Evolutionary conservation across 495 filamentous ascomycete species (phyloP).

Genomic region (Aspergillus avenaceus): DNA sequence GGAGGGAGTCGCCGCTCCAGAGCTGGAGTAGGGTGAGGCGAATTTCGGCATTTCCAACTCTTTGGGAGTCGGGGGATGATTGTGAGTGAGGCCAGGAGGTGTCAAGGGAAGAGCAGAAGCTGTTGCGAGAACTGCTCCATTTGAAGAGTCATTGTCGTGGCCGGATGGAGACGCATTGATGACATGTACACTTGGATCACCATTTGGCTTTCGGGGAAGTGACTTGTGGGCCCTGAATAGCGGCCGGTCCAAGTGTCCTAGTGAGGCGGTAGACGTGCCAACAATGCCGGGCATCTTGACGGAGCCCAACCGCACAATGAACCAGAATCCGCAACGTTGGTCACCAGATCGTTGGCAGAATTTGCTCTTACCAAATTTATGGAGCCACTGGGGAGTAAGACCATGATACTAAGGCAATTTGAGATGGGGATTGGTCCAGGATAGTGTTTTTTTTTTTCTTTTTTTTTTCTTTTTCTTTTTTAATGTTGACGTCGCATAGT

Average conservation of each 20-base stretch:
- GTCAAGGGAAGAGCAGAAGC: constrained; percentile 36
- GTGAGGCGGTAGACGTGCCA: constrained; percentile 29
- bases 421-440: constrained; percentile 17
- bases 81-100: constrained; percentile 29
- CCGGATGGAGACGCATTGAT: constrained; percentile 24
- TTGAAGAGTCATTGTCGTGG: constrained; percentile 15
- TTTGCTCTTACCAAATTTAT: neutral
- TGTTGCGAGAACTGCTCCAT: constrained; percentile 16
- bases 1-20: constrained; percentile 49
- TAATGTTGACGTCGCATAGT: constrained; percentile 14
- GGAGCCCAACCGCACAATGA: constrained; percentile 12
- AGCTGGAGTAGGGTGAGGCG: constrained; percentile 20
- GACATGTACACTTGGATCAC: constrained; percentile 19
- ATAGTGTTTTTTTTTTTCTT: no score
- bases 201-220: constrained; percentile 35
- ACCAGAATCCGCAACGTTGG: neutral
- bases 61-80: constrained; percentile 20
- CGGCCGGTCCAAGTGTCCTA: constrained; percentile 24
- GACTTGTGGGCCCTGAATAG: constrained; percentile 45
- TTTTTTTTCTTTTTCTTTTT: no score
- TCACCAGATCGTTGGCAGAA: constrained; percentile 2
- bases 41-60: constrained; percentile 16
- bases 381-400: constrained; percentile 7
- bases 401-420: constrained; percentile 20
- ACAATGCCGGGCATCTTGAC: constrained; percentile 35